Base-by-base conservation (phyloP, 179 eudicot species). In the Nepenthes alata region DNA sequence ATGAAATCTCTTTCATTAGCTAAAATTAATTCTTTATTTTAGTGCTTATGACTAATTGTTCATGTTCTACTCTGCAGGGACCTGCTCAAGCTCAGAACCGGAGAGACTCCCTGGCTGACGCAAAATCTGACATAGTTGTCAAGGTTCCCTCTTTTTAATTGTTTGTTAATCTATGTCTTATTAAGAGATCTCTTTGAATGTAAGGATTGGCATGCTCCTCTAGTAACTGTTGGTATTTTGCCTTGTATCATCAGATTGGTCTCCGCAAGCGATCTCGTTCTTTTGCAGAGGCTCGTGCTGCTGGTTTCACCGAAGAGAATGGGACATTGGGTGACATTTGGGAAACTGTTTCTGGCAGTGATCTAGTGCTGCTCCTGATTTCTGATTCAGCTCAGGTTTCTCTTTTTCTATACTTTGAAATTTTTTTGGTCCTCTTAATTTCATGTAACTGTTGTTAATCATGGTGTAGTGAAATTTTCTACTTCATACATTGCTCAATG, bases 31-130 rank as follows among this genome's bases (percentile, higher is more conserved):
- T 41, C 45, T 4, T 41, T 41, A 0, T 4, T 49, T 10, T n/a
- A n/a, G n/a, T 11, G 10, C 11, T 50, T 11, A 11, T 4, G 11
- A 7, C 11, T 50, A 58, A 59, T 25, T 58, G 44, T 44, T 63
- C 54, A 10, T 51, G 65, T 53, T 71, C 47, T 38, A 25, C 34
- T 67, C 11, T 53, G 38, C 67, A 93, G 98, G 98, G 93, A 50
- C 98, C 98, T 58, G 98, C 98, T 70, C 98, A 93, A 80, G 98
- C 98, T 44, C 98, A 89, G 74, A 91, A 91, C 76, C 62, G 89
- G 61, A 89, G 81, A 76, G 98, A 91, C 72, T 91, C 98, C 63
- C 80, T 93, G 59, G 79, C 75, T 6, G 96, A 89, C 76, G 89
- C 84, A 61, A 85, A 87, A 25, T 89, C 97, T 41, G 86, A 89